phyloP scores from a whole-genome alignment of 2,329 filamentous ascomycete genomes.

The Aureobasidium sp. region DNA sequence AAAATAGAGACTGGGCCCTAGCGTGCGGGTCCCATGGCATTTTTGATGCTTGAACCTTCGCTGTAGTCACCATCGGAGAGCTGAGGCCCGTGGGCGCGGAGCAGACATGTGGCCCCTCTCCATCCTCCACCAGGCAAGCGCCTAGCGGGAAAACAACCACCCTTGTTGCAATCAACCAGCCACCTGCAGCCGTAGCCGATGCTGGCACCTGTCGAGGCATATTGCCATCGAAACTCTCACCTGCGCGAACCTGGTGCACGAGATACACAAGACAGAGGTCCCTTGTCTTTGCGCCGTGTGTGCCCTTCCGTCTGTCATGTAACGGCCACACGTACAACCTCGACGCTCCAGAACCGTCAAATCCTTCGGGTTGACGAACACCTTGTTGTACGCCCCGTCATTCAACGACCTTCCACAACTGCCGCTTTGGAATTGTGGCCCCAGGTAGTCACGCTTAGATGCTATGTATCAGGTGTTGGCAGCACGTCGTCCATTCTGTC shows the following conservation, averaged over 20 bases:
- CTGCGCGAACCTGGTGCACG: not conserved
- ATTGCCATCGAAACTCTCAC: not conserved
- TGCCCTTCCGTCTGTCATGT: not conserved
- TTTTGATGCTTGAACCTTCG: conserved; percentile 9
- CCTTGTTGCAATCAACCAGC: not conserved
- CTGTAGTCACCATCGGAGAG: conserved; percentile 3
- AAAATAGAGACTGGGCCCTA: conserved; percentile 8
- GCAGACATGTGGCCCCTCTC: conserved; percentile 8
- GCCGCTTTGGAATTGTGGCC: conserved; percentile 8
- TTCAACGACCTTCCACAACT: conserved; percentile 10
- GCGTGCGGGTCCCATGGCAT: conserved; percentile 12
- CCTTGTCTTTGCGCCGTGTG: not conserved
- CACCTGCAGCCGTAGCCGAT: conserved; percentile 6
- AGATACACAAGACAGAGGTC: not conserved
- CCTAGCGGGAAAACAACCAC: conserved; percentile 3
- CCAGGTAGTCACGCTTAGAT: not conserved
- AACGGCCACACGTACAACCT: conserved; percentile 6
- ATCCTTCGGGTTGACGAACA: not conserved
- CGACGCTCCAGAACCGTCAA: conserved; percentile 5
- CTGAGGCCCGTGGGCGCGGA: conserved; percentile 1
- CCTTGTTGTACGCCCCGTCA: not conserved
- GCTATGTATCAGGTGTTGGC: not conserved
- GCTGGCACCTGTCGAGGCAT: conserved; percentile 6
- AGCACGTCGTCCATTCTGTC: not conserved
- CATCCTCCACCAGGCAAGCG: conserved; percentile 1